phyloP scores from a whole-genome alignment of 2,329 filamentous ascomycete species.

The Chaetomiaceae sp. region DNA sequence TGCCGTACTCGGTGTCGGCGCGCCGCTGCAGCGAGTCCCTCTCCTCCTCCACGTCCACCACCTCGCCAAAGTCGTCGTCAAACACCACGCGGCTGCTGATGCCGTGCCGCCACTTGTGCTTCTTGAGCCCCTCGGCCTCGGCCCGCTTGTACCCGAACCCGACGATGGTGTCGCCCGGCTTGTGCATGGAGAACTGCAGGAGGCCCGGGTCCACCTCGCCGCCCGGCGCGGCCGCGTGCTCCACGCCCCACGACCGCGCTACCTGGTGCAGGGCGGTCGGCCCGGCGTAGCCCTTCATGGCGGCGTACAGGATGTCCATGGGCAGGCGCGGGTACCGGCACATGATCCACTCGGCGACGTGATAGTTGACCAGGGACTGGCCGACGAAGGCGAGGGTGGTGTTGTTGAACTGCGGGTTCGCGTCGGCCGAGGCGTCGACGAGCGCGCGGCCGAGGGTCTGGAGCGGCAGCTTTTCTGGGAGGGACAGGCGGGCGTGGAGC shows the following conservation, averaged over 20 bases:
- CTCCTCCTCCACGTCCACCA: conserved; percentile 25
- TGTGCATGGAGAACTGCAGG: conserved; percentile 67
- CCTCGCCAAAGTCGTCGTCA: conserved; percentile 80
- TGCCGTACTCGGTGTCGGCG: conserved; percentile 25
- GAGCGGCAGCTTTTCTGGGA: conserved; percentile 76
- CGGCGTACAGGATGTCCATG: conserved; percentile 79
- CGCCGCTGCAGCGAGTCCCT: conserved; percentile 10
- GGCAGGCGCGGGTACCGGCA: conserved; percentile 89
- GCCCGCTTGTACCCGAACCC: conserved; percentile 50
- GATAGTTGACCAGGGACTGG: conserved; percentile 78
- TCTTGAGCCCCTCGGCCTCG: conserved; percentile 43
- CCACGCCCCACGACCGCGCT: conserved; percentile 85
- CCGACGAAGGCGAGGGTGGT: conserved; percentile 75
- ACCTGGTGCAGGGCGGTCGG: conserved; percentile 68
- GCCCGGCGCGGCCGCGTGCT: conserved; percentile 79
- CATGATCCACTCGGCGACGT: conserved; percentile 81
- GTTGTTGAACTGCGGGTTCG: conserved; percentile 82
- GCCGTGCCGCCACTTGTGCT: conserved; percentile 60
- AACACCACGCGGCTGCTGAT: conserved; percentile 73
- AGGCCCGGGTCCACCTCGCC: conserved; percentile 88
- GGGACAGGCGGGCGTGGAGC: conserved; percentile 80
- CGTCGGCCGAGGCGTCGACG: conserved; percentile 79
- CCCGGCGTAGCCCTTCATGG: conserved; percentile 80
- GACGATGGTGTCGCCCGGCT: conserved; percentile 42
- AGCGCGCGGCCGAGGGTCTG: conserved; percentile 82